Base-by-base conservation (phyloP, 2,329 filamentous ascomycete genomes). In the Cladophialophora carrionii region DNA sequence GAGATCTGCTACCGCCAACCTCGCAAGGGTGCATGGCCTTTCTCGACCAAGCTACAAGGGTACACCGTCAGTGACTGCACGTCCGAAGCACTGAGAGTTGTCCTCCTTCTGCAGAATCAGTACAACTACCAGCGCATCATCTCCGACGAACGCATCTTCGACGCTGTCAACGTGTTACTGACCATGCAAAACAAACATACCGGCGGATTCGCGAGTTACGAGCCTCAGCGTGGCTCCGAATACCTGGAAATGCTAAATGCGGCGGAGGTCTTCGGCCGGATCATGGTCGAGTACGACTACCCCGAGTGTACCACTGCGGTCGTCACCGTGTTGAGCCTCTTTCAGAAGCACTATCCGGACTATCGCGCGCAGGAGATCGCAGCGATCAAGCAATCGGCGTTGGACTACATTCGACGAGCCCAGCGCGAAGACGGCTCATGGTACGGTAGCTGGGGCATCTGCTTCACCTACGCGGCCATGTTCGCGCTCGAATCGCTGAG, bases 211-310 rank as follows among this genome's bases (percentile, higher is more conserved):
- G 90, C 92, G 0, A 95, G 92, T 17, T 99, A 99, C 76, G 95
- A 99, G 75, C 86, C 86, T 1, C 89, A 89, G 1, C 87, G 95
- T 29, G 94, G 90, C 1, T 89, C 90, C 9, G 84, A 90, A 70
- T 86, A 85, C 70, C 77, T 98, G 70, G 95, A 99, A 77, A 84
- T 88, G 76, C 85, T 99, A 51, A 99, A 99, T 73, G 94, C 94
- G 0, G 95, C 95, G 1, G 95, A 99, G 76, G 93, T 99, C 0
- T 99, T 99, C 76, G 93, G 92, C 14, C 86, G 88, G 22, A 99
- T 99, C 79, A 99, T 99, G 95, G 89, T 99, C 61, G 94, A 98
- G 75, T 99, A 99, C 76, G 92, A 96, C 76, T 98, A 99, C 74
- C 92, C 94, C 0, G 95, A 99, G 77, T 99, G 95, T 81, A 99